Percentiles rank a stretch among this genome's conserved stretches.
These are phyloP conservation scores for Chaetomium sp. DNA, from an alignment of 2,329 filamentous ascomycete genomes.

Conservation along the genomic window DNA sequence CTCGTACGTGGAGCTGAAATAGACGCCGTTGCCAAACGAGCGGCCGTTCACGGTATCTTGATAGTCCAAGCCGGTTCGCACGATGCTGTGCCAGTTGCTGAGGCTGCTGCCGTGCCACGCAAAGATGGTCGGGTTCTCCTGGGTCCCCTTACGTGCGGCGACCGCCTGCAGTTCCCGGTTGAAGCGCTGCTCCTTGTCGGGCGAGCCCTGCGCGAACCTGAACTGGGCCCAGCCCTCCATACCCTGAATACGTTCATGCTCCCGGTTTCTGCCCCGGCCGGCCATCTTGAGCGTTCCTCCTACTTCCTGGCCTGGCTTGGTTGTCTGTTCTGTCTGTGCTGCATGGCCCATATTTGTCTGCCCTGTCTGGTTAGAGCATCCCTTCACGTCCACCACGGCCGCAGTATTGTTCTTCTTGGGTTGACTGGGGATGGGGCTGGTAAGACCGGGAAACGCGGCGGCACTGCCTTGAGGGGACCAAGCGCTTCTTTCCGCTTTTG, in stretches of 20 bases:
- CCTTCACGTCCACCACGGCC: too few species aligned
- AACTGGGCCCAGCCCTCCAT: slow-evolving; percentile 72
- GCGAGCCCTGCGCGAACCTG: slow-evolving; percentile 78
- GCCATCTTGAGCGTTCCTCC: not conserved
- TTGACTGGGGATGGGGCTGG: too few species aligned
- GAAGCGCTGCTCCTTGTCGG: slow-evolving; percentile 78
- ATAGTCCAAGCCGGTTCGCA: slow-evolving; percentile 75
- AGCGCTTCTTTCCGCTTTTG: too few species aligned
- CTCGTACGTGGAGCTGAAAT: slow-evolving; percentile 59
- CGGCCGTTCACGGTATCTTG: slow-evolving; percentile 57
- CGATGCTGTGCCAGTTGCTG: slow-evolving; percentile 82
- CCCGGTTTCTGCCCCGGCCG: slow-evolving; percentile 26
- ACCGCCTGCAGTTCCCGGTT: slow-evolving; percentile 51
- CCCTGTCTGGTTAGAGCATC: not conserved
- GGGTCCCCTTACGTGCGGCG: slow-evolving; percentile 25
- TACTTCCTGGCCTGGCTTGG: not conserved
- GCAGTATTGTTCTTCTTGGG: too few species aligned
- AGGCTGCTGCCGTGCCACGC: slow-evolving; percentile 79
- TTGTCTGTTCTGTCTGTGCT: not conserved
- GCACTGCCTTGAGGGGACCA: too few species aligned
- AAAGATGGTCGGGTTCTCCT: slow-evolving; percentile 62
- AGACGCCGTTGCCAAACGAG: slow-evolving; percentile 71
- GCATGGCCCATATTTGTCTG: not conserved
- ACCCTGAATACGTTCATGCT: slow-evolving; percentile 51
- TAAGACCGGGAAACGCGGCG: too few species aligned